These are phyloP conservation scores for Teratosphaeria zuluensis DNA, from an alignment of 2,329 filamentous ascomycete species.

Conservation along the genomic window DNA sequence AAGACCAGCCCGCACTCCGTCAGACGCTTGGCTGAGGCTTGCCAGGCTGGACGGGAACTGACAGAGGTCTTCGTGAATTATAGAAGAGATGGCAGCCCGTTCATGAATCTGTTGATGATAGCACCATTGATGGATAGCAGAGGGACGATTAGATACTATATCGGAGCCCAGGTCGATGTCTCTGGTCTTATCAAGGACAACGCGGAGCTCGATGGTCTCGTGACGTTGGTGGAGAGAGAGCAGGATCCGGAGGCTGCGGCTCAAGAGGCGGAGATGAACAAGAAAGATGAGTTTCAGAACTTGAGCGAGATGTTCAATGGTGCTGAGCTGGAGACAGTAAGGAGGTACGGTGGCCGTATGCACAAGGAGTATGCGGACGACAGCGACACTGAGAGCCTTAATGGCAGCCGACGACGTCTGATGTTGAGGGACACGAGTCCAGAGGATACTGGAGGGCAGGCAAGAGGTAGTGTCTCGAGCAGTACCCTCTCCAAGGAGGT, in stretches of 20 bases:
- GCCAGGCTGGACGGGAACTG: slow-evolving; percentile 56
- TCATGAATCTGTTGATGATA: slow-evolving; percentile 69
- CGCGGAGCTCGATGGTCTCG: slow-evolving; percentile 54
- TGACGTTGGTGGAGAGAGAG: slow-evolving; percentile 24
- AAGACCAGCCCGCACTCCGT: slow-evolving; percentile 57
- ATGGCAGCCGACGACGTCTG: slow-evolving; percentile 33
- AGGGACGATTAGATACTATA: slow-evolving; percentile 57
- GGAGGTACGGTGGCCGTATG: slow-evolving; percentile 54
- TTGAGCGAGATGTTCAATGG: slow-evolving; percentile 62
- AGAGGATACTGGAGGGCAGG: slow-evolving; percentile 15
- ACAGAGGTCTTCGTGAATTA: slow-evolving; percentile 68
- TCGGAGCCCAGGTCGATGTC: slow-evolving; percentile 65
- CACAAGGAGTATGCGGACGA: slow-evolving; percentile 29
- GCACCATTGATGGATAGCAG: slow-evolving; percentile 60
- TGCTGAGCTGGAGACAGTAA: slow-evolving; percentile 55
- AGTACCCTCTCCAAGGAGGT: slow-evolving; percentile 5
- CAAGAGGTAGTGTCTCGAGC: slow-evolving; percentile 9
- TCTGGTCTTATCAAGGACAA: slow-evolving; percentile 58
- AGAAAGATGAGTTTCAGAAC: slow-evolving; percentile 55
- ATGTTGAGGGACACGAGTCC: slow-evolving; percentile 40
- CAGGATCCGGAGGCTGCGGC: slow-evolving; percentile 23
- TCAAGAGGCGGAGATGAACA: slow-evolving; percentile 24
- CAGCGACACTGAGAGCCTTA: slow-evolving; percentile 30
- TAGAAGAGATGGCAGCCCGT: slow-evolving; percentile 64
- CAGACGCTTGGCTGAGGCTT: slow-evolving; percentile 50